phyloP scores from a whole-genome alignment of 371 early-diverging fungal genomes.

The Funneliformis caledonium region DNA sequence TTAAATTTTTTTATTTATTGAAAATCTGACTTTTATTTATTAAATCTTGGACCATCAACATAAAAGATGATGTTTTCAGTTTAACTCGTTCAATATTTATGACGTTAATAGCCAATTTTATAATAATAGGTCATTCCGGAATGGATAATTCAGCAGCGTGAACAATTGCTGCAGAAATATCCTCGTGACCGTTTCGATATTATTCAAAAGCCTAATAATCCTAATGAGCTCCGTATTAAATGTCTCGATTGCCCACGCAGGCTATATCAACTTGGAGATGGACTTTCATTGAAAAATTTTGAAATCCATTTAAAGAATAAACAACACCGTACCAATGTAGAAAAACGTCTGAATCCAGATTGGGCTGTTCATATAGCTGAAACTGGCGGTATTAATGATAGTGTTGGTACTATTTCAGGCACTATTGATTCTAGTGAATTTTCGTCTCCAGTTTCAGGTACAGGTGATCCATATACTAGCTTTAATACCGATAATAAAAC shows the following conservation, averaged over 20 bases:
- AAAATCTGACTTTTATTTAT: neutral
- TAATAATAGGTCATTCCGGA: conserved; percentile 37
- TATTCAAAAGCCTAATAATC: conserved; percentile 30
- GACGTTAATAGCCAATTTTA: neutral
- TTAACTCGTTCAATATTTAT: neutral
- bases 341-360: conserved; percentile 29
- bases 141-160: conserved; percentile 43
- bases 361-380: neutral
- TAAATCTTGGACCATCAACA: neutral
- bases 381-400: neutral
- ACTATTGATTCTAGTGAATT: neutral
- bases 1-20: neutral
- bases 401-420: neutral
- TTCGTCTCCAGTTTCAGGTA: conserved; percentile 1
- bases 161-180: conserved; percentile 43
- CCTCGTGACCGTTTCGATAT: conserved; percentile 45
- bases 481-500: neutral
- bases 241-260: conserved; percentile 47
- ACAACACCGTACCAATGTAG: conserved; percentile 45
- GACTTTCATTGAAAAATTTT: conserved; percentile 47
- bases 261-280: conserved; percentile 50
- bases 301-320: conserved; percentile 51
- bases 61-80: neutral
- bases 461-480: neutral
- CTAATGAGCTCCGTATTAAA: conserved; percentile 39